Conservation (phyloP, 2,329 filamentous ascomycete species). For the Gremmenia infestans region DNA sequence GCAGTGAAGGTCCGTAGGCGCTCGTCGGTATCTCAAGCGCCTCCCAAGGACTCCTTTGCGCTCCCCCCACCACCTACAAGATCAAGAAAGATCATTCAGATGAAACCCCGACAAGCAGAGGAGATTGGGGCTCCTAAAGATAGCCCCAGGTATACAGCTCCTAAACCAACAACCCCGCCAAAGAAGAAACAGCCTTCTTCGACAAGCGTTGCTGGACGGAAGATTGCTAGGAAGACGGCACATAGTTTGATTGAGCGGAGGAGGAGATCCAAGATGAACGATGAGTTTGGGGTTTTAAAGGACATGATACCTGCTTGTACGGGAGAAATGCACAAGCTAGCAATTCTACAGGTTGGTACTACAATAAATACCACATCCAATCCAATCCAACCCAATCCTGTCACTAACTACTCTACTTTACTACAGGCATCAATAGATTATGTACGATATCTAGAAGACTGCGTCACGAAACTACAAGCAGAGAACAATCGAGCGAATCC, state of each 20-base stretch:
- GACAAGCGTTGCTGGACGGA: slow-evolving; percentile 81
- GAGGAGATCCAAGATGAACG: slow-evolving; percentile 95
- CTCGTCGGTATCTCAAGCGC: slow-evolving; percentile 39
- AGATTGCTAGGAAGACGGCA: slow-evolving; percentile 92
- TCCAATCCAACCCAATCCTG: neutral
- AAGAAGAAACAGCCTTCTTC: slow-evolving; percentile 76
- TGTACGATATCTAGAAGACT: slow-evolving; percentile 87
- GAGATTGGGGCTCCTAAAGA: slow-evolving; percentile 16
- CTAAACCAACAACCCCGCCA: slow-evolving; percentile 22
- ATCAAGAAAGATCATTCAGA: slow-evolving; percentile 94
- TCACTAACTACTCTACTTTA: neutral
- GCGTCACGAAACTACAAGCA: slow-evolving; percentile 72
- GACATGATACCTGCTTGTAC: slow-evolving; percentile 92
- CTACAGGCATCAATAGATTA: slow-evolving; percentile 90
- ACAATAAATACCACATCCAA: neutral
- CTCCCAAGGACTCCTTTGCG: slow-evolving; percentile 60
- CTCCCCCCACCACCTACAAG: slow-evolving; percentile 89
- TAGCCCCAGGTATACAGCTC: slow-evolving; percentile 13
- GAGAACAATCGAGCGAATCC: slow-evolving; percentile 31
- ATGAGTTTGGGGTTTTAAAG: slow-evolving; percentile 91
- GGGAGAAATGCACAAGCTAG: slow-evolving; percentile 98
- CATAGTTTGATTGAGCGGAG: slow-evolving; percentile 92
- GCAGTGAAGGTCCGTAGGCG: slow-evolving; percentile 39
- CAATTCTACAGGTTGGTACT: slow-evolving; percentile 75
- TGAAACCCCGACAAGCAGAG: slow-evolving; percentile 65